Evolutionary conservation across 78 protist species (phyloP), one percentile per base, ranked within the genome.

Genomic region (Dictyostelium capitatum): DNA sequence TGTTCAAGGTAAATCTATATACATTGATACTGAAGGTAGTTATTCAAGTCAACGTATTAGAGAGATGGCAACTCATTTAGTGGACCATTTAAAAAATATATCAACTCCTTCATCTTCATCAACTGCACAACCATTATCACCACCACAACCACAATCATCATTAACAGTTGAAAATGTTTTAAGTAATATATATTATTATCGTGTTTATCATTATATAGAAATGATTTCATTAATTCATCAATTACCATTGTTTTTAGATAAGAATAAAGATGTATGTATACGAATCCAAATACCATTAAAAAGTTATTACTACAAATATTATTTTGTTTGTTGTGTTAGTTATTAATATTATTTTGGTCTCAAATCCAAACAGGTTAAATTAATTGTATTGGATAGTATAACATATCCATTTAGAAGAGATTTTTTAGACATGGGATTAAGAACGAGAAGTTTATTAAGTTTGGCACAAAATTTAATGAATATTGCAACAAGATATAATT

Each of bases 1-100:
- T 4, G 91, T 75, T 7, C 89, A 32, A 6, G 98, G 98, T 14
- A 89, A 92, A n/a, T 59, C 90, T 14, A 65, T 97, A 0, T 97
- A 90, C 77, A 93, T 97, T 37, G 98, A 97, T 53, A 95, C 97
- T 0, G 98, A 97, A 54, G 98, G 98, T 6, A 81, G 91, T 77
- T 97, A 93, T 74, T 53, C 83, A 28, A 59, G 65, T 2, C 73
- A 79, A 2, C 77, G 98, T 6, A 48, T 80, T 4, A 37, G 14
- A 11, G 97, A 97, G 19, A 95, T 97, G 15, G 98, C 96, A 0
- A n/a, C 10, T 1, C 78, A 80, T 37, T 56, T 90, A 10, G 41
- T 12, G 0, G 69, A 78, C 1, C 91, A 82, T 90, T 50, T 92
- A 4, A 28, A 67, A 7, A 23, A 80, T 50, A 43, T 59, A 20